Evolutionary conservation across 2,329 filamentous ascomycete species (phyloP).

Genomic region (Lasiodiplodia sp.): DNA sequence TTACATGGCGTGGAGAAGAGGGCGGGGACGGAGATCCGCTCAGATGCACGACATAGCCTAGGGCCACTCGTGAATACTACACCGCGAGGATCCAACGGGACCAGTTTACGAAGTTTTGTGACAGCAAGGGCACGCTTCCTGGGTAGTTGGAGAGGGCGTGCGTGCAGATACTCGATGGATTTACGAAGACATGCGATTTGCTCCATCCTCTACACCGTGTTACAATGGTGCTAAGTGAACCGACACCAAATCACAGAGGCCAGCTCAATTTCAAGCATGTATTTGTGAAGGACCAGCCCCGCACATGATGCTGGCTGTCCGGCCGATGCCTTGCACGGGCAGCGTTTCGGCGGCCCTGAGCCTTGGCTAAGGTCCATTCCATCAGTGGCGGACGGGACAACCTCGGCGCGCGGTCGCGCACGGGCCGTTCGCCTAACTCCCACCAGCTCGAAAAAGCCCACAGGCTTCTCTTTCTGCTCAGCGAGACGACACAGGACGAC

Average conservation of each 20-base stretch:
- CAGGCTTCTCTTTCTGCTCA: slow-evolving; percentile 12
- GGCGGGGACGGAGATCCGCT: background rate
- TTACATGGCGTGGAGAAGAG: background rate
- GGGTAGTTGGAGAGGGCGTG: too few relatives aligned
- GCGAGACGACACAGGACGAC: slow-evolving; percentile 30
- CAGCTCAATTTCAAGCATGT: too few relatives aligned
- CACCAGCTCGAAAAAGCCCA: slow-evolving; percentile 27
- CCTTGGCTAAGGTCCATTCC: too few relatives aligned
- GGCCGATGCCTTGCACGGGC: background rate
- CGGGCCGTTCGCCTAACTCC: slow-evolving; percentile 23
- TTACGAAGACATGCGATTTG: too few relatives aligned
- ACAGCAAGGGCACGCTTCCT: too few relatives aligned
- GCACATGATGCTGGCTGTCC: background rate
- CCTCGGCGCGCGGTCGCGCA: background rate
- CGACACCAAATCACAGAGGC: background rate
- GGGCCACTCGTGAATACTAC: background rate
- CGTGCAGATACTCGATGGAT: too few relatives aligned
- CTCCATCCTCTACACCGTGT: too few relatives aligned
- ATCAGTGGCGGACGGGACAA: background rate
- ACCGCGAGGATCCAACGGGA: background rate
- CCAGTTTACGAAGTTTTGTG: too few relatives aligned
- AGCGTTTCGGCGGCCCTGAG: too few relatives aligned
- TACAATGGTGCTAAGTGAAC: too few relatives aligned
- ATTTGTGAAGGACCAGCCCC: background rate
- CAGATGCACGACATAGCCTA: background rate